These are phyloP conservation scores for Fusarium marasasianum DNA, from an alignment of 2,329 filamentous ascomycete genomes.

Conservation along the genomic window DNA sequence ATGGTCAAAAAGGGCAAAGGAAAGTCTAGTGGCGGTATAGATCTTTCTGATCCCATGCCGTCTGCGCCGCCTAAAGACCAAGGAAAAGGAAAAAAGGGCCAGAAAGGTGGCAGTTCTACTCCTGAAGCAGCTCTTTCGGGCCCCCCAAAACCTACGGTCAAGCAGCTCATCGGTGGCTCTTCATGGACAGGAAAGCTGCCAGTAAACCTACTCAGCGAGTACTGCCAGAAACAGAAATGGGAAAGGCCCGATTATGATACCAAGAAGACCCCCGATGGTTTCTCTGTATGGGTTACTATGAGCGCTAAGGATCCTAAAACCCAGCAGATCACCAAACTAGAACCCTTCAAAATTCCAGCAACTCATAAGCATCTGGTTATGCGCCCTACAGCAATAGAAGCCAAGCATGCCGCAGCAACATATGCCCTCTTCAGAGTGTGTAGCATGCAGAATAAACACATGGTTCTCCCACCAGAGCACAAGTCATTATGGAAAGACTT, in stretches of 20 bases:
- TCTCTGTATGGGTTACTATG: constrained; percentile 83
- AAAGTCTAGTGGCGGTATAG: constrained; percentile 49
- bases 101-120: constrained; percentile 43
- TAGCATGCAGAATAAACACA: constrained; percentile 95
- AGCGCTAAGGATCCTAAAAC: constrained; percentile 83
- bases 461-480: constrained; percentile 91
- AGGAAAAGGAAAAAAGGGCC: constrained; percentile 54
- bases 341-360: constrained; percentile 82
- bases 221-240: constrained; percentile 97
- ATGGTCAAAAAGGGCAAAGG: constrained; percentile 66
- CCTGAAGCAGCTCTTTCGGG: constrained; percentile 50
- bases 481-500: constrained; percentile 94
- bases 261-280: constrained; percentile 77
- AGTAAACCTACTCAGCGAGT: constrained; percentile 90
- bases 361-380: constrained; percentile 79
- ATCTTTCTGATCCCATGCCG: constrained; percentile 46
- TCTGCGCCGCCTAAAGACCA: constrained; percentile 54
- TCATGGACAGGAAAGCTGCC: constrained; percentile 98
- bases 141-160: constrained; percentile 69
- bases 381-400: constrained; percentile 85
- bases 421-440: constrained; percentile 92
- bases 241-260: constrained; percentile 91
- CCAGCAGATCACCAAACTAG: constrained; percentile 75
- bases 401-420: constrained; percentile 90
- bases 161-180: constrained; percentile 89